These are phyloP conservation scores for Colletotrichum sp. DNA, from an alignment of 2,329 filamentous ascomycete genomes.

Conservation along the genomic window DNA sequence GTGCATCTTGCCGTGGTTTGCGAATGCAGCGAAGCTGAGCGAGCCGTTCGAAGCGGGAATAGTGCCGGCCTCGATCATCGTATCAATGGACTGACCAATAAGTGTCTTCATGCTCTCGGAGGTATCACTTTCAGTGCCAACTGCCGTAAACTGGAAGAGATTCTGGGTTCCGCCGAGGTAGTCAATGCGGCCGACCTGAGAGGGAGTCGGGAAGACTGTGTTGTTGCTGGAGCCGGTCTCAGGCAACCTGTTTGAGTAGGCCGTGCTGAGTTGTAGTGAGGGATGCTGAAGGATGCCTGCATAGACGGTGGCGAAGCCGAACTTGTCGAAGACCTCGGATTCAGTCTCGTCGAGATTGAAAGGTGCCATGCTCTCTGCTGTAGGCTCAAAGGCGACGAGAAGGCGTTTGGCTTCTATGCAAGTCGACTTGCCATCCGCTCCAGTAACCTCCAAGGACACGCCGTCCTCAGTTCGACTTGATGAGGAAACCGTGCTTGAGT, in stretches of 20 bases:
- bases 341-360: slow-evolving; percentile 24
- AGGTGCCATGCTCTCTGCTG: slow-evolving; percentile 23
- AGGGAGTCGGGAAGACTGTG: slow-evolving; percentile 25
- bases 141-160: slow-evolving; percentile 34
- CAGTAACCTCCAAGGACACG: slow-evolving; percentile 19
- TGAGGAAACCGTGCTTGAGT: slow-evolving; percentile 23
- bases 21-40: slow-evolving; percentile 37
- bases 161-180: slow-evolving; percentile 33
- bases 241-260: slow-evolving; percentile 26
- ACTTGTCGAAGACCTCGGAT: slow-evolving; percentile 23
- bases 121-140: slow-evolving; percentile 26
- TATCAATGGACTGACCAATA: slow-evolving; percentile 30
- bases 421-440: slow-evolving; percentile 1
- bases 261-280: slow-evolving; percentile 23
- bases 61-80: slow-evolving; percentile 30
- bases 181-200: slow-evolving; percentile 30
- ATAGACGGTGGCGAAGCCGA: slow-evolving; percentile 24
- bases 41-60: slow-evolving; percentile 23
- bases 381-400: slow-evolving; percentile 27
- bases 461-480: slow-evolving; percentile 15
- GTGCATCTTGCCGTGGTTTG: slow-evolving; percentile 41
- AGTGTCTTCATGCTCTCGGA: slow-evolving; percentile 26
- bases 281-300: slow-evolving; percentile 29
- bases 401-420: slow-evolving; percentile 27
- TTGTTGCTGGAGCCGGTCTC: slow-evolving; percentile 24